These are phyloP conservation scores for Middelhovenomyces tepae DNA, from an alignment of 805 yeast species.

Conservation along the genomic window DNA sequence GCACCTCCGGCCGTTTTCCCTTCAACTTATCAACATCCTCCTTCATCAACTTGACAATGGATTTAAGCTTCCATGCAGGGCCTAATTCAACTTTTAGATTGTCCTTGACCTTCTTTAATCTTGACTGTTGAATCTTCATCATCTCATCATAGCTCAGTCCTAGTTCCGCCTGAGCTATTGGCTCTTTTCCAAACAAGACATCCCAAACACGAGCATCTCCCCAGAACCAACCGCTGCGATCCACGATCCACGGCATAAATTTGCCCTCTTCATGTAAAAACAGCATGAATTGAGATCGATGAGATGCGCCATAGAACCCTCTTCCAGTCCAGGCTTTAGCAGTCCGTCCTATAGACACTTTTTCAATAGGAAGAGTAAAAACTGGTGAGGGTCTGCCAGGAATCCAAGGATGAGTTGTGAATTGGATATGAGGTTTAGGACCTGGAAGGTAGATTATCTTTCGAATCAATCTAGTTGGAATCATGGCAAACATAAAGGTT, in stretches of 20 bases:
- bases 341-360: constrained; percentile 46
- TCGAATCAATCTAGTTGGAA: constrained; percentile 66
- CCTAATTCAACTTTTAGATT: constrained; percentile 49
- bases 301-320: constrained; percentile 79
- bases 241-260: constrained; percentile 64
- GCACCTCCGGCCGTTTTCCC: too few species aligned
- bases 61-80: constrained; percentile 50
- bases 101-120: constrained; percentile 40
- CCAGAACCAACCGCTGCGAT: constrained; percentile 85
- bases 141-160: constrained; percentile 57
- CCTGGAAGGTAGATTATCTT: constrained; percentile 69
- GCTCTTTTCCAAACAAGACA: constrained; percentile 69
- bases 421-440: constrained; percentile 41
- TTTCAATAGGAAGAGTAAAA: constrained; percentile 51
- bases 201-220: constrained; percentile 85
- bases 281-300: constrained; percentile 64
- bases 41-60: constrained; percentile 34
- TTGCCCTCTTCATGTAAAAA: constrained; percentile 51
- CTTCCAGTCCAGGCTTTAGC: constrained; percentile 78
- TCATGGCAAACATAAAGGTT: constrained; percentile 35
- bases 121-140: constrained; percentile 39
- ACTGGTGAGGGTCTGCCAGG: constrained; percentile 76
- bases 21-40: constrained; percentile 32
- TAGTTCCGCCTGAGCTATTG: constrained; percentile 66
- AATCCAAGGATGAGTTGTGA: constrained; percentile 65